These are phyloP conservation scores for Cardamine occulta DNA, from an alignment of 345 rosid species.

Conservation along the genomic window DNA sequence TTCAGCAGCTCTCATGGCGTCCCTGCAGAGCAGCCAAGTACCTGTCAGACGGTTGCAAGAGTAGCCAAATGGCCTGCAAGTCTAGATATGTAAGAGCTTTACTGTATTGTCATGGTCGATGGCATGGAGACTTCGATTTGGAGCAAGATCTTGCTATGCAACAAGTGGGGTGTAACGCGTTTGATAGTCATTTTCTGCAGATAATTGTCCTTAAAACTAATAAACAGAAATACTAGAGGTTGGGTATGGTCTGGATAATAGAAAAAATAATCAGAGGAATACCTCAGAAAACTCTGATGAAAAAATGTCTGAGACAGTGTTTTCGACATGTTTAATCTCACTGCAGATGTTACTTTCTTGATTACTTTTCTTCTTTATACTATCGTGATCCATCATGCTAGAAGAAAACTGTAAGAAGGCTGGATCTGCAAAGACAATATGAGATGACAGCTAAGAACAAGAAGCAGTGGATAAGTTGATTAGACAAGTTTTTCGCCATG, in stretches of 20 bases:
- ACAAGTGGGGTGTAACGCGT: constrained; percentile 64
- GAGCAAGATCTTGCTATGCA: constrained; percentile 68
- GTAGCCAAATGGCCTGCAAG: not conserved
- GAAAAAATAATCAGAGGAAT: constrained; percentile 7
- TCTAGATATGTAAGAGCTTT: constrained; percentile 19
- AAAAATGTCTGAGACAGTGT: constrained; percentile 48
- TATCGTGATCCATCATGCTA: constrained; percentile 41
- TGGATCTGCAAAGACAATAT: constrained; percentile 60
- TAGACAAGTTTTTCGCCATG: constrained; percentile 16
- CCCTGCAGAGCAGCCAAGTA: constrained; percentile 43
- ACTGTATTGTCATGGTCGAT: constrained; percentile 45
- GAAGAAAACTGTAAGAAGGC: constrained; percentile 53
- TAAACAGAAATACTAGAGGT: constrained; percentile 12
- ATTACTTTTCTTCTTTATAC: constrained; percentile 30
- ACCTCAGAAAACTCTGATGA: constrained; percentile 64
- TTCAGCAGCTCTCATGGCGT: constrained; percentile 64
- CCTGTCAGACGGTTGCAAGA: constrained; percentile 22
- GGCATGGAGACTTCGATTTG: constrained; percentile 51
- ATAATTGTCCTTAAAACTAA: constrained; percentile 4
- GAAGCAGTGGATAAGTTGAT: constrained; percentile 14
- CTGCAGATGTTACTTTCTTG: constrained; percentile 36
- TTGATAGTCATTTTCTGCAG: constrained; percentile 69
- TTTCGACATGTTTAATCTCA: constrained; percentile 59
- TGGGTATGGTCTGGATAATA: not conserved
- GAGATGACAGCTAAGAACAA: constrained; percentile 10